Evolutionary conservation across 1,284 basidiomycete genomes (phyloP), one percentile per base, ranked within the genome.

Genomic region (Apiotrichum siamense): DNA sequence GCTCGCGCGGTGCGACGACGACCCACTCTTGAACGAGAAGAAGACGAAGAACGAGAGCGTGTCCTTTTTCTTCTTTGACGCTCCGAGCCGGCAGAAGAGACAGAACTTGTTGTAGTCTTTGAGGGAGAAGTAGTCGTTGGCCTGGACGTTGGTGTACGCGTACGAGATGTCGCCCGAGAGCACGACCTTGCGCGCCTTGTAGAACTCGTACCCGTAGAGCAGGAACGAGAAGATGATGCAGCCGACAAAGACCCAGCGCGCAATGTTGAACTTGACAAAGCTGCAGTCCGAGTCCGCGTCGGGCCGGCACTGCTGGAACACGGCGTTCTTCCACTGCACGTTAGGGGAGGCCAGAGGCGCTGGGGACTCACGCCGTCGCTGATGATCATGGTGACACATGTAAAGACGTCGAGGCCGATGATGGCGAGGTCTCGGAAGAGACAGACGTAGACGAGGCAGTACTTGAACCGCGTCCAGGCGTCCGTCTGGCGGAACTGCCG

Each of bases 31-130:
- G 82, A 98, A 98, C 1, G 88, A 88, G 77, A 98, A 98, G 82
- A 97, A 98, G 71, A 97, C 83, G 75, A 97, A 98, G 80, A 98
- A 97, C 43, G 93, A 91, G 74, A 97, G 90, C 67, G 96, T 90
- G 73, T 98, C 94, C 73, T 87, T 92, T 63, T 84, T 85, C 80
- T 96, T 97, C 27, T 90, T 94, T 29, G 93, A 97, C 66, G 88
- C 86, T 66, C 86, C 86, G 75, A 98, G 97, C 64, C 96, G 91
- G 62, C 87, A 85, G 73, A 97, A 98, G 78, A 98, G 92, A 75
- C 94, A 97, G 70, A 96, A 97, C 73, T 96, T 88, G 71, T 96
- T 86, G 72, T 97, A 98, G 41, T 87, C 90, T 50, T 88, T 83
- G 46, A 96, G 81, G 36, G 88, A 90, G 74, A 92, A 93, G 71